These are phyloP conservation scores for Colletotrichum liaoningense DNA, from an alignment of 2,329 filamentous ascomycete genomes.

Conservation along the genomic window DNA sequence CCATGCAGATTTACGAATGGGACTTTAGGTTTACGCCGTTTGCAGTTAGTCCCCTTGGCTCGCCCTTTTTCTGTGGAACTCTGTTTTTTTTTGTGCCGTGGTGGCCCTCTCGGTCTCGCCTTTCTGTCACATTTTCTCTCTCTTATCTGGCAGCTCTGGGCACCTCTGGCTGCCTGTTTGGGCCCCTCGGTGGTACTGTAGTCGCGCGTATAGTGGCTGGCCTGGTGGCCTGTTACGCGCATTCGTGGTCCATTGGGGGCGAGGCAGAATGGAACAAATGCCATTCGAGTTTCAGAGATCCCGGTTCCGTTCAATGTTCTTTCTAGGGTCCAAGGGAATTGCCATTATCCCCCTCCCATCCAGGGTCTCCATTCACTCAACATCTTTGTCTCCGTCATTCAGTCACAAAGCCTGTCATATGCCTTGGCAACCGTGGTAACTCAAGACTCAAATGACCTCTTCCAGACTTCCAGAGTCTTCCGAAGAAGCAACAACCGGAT, in stretches of 20 bases:
- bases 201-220: not conserved
- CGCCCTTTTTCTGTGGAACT: not conserved
- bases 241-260: not conserved
- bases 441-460: not conserved
- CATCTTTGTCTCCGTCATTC: not conserved
- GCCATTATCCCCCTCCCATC: not conserved
- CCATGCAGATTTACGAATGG: not conserved
- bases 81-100: not conserved
- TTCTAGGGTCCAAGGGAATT: not conserved
- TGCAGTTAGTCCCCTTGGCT: conserved; percentile 11
- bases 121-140: not conserved
- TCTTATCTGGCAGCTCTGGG: no score
- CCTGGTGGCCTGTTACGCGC: not conserved
- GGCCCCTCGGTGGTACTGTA: not conserved
- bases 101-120: not conserved
- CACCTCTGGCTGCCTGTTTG: not conserved
- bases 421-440: not conserved
- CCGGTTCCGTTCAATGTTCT: not conserved
- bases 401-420: not conserved
- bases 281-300: not conserved
- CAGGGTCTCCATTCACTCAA: not conserved
- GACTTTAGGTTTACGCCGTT: conserved; percentile 17
- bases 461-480: not conserved
- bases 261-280: not conserved
- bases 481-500: not conserved